A percentile compares a stretch with the other conserved stretches of the same genome.
phyloP scores from a whole-genome alignment of 2,329 filamentous ascomycete genomes.

The Ophiostoma quercus region DNA sequence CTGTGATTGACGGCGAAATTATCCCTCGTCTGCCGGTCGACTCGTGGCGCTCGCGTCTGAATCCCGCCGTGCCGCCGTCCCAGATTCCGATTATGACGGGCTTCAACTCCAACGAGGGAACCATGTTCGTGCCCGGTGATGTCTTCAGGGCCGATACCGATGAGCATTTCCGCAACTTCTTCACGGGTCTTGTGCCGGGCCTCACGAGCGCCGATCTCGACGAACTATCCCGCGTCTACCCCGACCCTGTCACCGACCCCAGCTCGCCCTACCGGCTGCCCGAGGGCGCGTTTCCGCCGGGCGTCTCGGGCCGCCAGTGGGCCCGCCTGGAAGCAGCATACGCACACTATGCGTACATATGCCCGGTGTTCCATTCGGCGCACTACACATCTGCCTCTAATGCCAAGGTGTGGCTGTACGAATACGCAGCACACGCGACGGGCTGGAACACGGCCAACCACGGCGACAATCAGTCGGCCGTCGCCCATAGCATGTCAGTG shows the following conservation, averaged over 20 bases:
- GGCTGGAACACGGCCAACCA: slow-evolving; percentile 42
- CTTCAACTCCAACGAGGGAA: slow-evolving; percentile 66
- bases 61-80: background rate
- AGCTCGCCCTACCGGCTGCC: slow-evolving; percentile 28
- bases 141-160: slow-evolving; percentile 39
- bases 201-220: slow-evolving; percentile 49
- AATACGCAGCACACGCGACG: slow-evolving; percentile 47
- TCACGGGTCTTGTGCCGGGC: slow-evolving; percentile 55
- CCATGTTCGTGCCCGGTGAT: slow-evolving; percentile 52
- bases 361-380: slow-evolving; percentile 57
- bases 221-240: slow-evolving; percentile 56
- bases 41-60: slow-evolving; percentile 43
- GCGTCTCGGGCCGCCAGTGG: slow-evolving; percentile 48
- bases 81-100: slow-evolving; percentile 60
- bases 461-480: slow-evolving; percentile 42
- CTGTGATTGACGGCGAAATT: slow-evolving; percentile 56
- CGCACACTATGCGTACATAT: slow-evolving; percentile 60
- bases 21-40: slow-evolving; percentile 54
- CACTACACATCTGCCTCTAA: slow-evolving; percentile 37
- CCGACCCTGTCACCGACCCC: slow-evolving; percentile 45
- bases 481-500: slow-evolving; percentile 40
- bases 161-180: slow-evolving; percentile 55
- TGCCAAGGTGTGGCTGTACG: slow-evolving; percentile 49
- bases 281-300: slow-evolving; percentile 34
- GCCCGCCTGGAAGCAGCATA: slow-evolving; percentile 56